phyloP scores from a whole-genome alignment of 495 filamentous ascomycete species.

The Penicillium angulare region DNA sequence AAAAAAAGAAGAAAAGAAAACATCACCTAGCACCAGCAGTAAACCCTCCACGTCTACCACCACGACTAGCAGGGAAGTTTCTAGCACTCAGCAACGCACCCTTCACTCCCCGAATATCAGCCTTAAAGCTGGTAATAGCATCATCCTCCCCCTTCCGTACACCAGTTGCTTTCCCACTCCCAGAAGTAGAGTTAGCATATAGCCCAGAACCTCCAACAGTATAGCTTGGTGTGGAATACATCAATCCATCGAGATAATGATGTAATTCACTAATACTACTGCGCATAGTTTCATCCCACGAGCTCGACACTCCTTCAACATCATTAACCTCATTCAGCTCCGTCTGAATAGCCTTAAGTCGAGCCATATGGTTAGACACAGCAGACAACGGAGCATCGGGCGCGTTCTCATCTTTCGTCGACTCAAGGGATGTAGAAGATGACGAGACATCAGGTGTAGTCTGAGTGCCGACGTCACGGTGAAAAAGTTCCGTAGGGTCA shows the following conservation, averaged over 20 bases:
- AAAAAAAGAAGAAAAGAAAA: neutral
- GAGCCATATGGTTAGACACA: slow-evolving; percentile 38
- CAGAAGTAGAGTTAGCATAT: slow-evolving; percentile 28
- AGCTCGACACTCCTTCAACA: slow-evolving; percentile 43
- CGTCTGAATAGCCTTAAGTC: slow-evolving; percentile 47
- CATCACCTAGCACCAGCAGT: slow-evolving; percentile 17
- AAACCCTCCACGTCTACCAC: slow-evolving; percentile 27
- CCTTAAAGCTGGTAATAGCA: slow-evolving; percentile 72
- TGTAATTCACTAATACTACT: slow-evolving; percentile 45
- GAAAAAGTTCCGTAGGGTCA: slow-evolving; percentile 84
- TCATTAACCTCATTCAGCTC: slow-evolving; percentile 54
- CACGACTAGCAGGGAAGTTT: slow-evolving; percentile 54
- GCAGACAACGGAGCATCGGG: slow-evolving; percentile 22
- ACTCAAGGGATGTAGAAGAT: neutral
- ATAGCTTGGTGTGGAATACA: slow-evolving; percentile 40
- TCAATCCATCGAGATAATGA: slow-evolving; percentile 52
- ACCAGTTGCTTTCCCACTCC: slow-evolving; percentile 29
- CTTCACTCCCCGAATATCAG: slow-evolving; percentile 90
- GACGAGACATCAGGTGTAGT: slow-evolving; percentile 57
- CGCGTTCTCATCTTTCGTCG: slow-evolving; percentile 6
- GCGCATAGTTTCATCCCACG: slow-evolving; percentile 45
- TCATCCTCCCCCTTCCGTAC: slow-evolving; percentile 63
- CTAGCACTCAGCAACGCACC: slow-evolving; percentile 82
- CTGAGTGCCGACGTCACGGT: slow-evolving; percentile 85
- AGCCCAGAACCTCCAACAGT: slow-evolving; percentile 28